Evolutionary conservation across 148 eudicot species (phyloP), one percentile per base, ranked within the genome.

Genomic region (Tetragonia tetragonoides): DNA sequence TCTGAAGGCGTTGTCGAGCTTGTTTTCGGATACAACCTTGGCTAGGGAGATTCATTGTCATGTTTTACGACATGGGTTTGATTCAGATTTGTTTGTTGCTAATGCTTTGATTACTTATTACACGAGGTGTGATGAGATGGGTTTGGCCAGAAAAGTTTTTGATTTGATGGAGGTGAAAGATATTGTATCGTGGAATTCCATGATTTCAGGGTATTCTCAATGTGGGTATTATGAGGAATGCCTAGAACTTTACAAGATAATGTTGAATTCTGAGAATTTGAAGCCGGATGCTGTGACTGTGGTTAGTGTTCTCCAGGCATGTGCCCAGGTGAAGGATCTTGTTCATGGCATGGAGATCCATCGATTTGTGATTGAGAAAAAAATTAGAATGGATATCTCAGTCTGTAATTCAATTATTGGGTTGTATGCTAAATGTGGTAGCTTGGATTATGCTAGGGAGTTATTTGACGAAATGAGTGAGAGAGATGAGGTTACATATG

Each of bases 361-460:
- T 69, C 78, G 75, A 16, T 80, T 79, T 49, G 83, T 85, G 67
- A 66, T 88, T 34, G 84, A 84, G 10, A 83, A 84, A 6, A 74
- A 76, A 39, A 81, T 87, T 41, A 80, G 86, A 67, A 82, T 85
- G 76, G 91, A 89, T 80, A 76, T 85, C 49, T 71, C 90, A n/a
- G 47, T 91, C 39, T 88, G 89, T 70, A 88, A 91, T 60, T 81
- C 95, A 8, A 38, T 91, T 71, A 83, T 89, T 68, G 72, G 87
- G 39, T 59, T 91, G 63, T 89, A 91, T 79, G 89, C 92, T 12
- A 91, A 86, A 88, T 91, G 91, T 76, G 91, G 95, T 75, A 85
- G 88, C 85, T 79, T 91, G 81, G 93, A 91, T 75, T 91, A 88
- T 83, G 91, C 91, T 70, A 87, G 85, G 74, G 84, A 84, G 71